Conservation (phyloP, 192 early-diverging fungal species). For the Kappamyces sp. region DNA sequence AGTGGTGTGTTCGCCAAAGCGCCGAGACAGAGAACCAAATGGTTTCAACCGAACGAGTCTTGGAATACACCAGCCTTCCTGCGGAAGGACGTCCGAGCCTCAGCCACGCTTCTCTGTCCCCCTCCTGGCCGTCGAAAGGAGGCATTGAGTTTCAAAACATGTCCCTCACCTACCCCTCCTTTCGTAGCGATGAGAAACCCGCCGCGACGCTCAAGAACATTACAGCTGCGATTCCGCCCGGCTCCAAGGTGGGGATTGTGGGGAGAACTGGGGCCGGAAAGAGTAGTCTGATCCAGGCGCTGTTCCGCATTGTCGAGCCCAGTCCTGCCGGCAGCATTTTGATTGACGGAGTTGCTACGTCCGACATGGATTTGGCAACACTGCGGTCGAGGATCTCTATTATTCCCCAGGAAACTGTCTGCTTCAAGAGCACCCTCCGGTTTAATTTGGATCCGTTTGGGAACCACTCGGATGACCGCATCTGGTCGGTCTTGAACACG, state of each 20-base stretch:
- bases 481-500: constrained; percentile 57
- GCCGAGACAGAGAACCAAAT: constrained; percentile 35
- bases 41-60: constrained; percentile 18
- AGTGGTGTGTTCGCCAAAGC: constrained; percentile 36
- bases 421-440: constrained; percentile 16
- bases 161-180: constrained; percentile 46
- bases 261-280: constrained; percentile 58
- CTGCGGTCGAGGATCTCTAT: constrained; percentile 27
- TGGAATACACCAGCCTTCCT: constrained; percentile 27
- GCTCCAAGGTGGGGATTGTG: constrained; percentile 49
- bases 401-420: constrained; percentile 31
- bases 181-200: neutral
- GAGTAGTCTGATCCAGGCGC: constrained; percentile 26
- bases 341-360: constrained; percentile 36
- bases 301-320: constrained; percentile 35
- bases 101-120: constrained; percentile 20
- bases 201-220: constrained; percentile 51
- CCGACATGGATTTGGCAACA: constrained; percentile 1
- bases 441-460: constrained; percentile 61
- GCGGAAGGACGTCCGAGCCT: constrained; percentile 13
- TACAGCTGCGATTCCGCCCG: constrained; percentile 52
- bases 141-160: constrained; percentile 53
- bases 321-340: constrained; percentile 21
- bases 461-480: constrained; percentile 48
- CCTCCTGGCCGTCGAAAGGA: constrained; percentile 56